Percentiles rank a stretch among this genome's conserved stretches.
Conservation (phyloP, 129 eudicot genomes). For the Centrapalus pauciflorus region DNA sequence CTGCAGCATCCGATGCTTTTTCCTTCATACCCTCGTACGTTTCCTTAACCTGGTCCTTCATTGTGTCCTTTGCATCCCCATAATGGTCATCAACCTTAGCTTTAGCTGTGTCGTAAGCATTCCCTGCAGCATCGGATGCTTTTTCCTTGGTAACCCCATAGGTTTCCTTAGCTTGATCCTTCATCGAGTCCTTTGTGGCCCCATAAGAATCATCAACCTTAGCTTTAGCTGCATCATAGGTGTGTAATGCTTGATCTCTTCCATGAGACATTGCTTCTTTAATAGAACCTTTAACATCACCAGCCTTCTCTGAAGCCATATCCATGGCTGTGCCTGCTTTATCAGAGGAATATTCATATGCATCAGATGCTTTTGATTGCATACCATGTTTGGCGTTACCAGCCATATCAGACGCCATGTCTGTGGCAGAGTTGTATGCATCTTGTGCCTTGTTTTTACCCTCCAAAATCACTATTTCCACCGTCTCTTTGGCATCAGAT, state of each 20-base stretch:
- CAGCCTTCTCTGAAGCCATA: conserved; percentile 1
- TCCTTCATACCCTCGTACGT: conserved; percentile 46
- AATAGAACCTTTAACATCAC: not conserved
- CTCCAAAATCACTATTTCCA: not conserved
- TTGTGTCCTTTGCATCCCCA: conserved; percentile 21
- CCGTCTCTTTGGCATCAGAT: conserved; percentile 17
- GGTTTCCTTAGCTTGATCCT: conserved; percentile 20
- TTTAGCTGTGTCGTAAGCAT: conserved; percentile 20
- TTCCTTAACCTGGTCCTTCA: conserved; percentile 23
- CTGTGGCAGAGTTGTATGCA: conserved; percentile 2
- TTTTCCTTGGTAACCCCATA: conserved; percentile 44
- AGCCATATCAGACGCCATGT: not conserved
- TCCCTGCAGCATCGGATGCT: conserved; percentile 36
- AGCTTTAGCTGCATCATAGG: conserved; percentile 21
- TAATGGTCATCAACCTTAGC: conserved; percentile 12
- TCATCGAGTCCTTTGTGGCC: conserved; percentile 27
- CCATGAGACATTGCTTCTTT: not conserved
- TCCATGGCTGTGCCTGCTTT: not conserved
- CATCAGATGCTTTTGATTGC: conserved; percentile 2
- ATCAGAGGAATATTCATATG: conserved; percentile 16
- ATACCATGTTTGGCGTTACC: not conserved
- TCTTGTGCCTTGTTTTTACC: conserved; percentile 9
- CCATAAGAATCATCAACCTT: conserved; percentile 14
- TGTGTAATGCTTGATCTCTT: conserved; percentile 7
- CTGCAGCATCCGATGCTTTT: conserved; percentile 44